A percentile compares a stretch with the other conserved stretches of the same genome.
Evolutionary conservation across 2,329 filamentous ascomycete species (phyloP).

Genomic region (Xylaria multiplex): DNA sequence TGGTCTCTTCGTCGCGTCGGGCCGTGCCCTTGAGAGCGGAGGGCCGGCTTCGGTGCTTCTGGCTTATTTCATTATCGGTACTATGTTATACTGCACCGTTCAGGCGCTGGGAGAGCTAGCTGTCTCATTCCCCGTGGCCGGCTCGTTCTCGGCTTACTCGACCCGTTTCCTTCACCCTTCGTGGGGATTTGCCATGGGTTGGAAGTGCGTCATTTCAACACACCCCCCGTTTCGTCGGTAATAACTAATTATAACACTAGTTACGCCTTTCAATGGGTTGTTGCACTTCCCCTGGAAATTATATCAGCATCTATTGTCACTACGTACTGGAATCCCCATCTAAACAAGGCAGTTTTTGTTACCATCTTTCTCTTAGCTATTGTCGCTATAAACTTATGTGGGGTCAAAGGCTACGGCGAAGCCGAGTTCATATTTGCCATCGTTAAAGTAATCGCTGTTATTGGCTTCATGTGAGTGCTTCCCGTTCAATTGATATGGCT

Average conservation of each 20-base stretch:
- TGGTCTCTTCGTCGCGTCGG: conserved; percentile 87
- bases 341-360: conserved; percentile 80
- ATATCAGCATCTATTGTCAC: conserved; percentile 88
- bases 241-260: conserved; percentile 52
- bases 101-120: conserved; percentile 93
- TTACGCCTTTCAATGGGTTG: conserved; percentile 88
- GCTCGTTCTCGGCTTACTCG: conserved; percentile 91
- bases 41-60: conserved; percentile 82
- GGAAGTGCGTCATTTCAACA: conserved; percentile 71
- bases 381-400: conserved; percentile 84
- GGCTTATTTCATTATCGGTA: conserved; percentile 80
- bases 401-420: conserved; percentile 88
- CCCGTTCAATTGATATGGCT: neutral
- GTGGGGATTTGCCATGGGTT: conserved; percentile 95
- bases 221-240: conserved; percentile 1
- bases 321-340: conserved; percentile 75
- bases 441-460: conserved; percentile 85
- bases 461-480: conserved; percentile 80
- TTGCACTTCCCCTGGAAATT: conserved; percentile 84
- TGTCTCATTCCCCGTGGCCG: conserved; percentile 88
- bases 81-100: conserved; percentile 91
- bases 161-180: conserved; percentile 92
- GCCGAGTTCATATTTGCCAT: conserved; percentile 89
- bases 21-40: conserved; percentile 73
- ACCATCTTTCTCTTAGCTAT: conserved; percentile 82